Evolutionary conservation across 495 filamentous ascomycete species (phyloP), one percentile per base, ranked within the genome.

Genomic region (Rhypophila decipiens): DNA sequence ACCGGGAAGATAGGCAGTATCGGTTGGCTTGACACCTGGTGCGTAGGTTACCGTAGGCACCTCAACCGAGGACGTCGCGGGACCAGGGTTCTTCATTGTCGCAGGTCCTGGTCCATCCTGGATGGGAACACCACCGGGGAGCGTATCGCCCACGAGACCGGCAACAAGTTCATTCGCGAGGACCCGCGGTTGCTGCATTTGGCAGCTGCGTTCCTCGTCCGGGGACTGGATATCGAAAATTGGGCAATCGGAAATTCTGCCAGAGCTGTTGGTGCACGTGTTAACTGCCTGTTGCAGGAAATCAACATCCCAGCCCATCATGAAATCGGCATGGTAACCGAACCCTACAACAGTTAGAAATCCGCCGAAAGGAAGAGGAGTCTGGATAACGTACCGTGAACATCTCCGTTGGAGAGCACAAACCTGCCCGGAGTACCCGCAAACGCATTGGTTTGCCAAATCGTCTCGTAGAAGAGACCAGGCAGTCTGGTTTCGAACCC

Each of bases 311-410:
- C 89, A 95, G 31, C 85, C 89, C 39, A 71, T 78, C 55, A 94
- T 86, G 67, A 94, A 94, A 59, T 95, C 89, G 23, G 77, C 89
- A 54, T 95, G 89, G 55, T 88, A 89, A 15, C 87, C 87, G 46
- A 72, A 90, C 34, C 88, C 82, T 79, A 43, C 12, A 41, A 31
- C 2, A 20, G 13, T 23, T 22, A 41, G 12, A n/a, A 35, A 21
- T 37, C 61, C 61, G 20, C n/a, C 23, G 10, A 9, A 29, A 49
- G 10, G 2, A 20, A n/a, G 4, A 12, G 8, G 9, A 11, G 2
- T 2, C 21, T 23, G 12, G 36, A 9, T 24, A 27, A 56, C 65
- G 51, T 65, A 74, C 80, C 88, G 46, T 82, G 83, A 17, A 80
- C 78, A 56, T 97, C 91, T 47, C 89, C 90, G 52, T 90, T 88